Percentiles rank a stretch among this genome's conserved stretches.
Evolutionary conservation across 495 filamentous ascomycete species (phyloP).

Genomic region (Podospora fimiseda): DNA sequence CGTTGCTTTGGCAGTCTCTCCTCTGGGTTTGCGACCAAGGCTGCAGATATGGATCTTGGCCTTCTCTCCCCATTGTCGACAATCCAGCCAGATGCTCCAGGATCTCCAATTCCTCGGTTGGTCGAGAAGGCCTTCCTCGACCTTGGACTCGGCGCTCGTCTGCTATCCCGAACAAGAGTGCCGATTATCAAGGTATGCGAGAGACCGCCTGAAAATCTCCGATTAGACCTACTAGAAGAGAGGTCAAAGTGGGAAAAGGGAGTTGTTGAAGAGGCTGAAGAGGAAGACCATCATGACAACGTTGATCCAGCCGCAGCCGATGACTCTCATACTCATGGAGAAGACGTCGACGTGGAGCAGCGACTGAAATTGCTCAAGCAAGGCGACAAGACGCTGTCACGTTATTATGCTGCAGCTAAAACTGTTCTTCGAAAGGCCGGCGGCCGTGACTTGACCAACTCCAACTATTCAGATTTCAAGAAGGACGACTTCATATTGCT

Average conservation of each 20-base stretch:
- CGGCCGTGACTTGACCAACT: constrained; percentile 40
- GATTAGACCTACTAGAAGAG: constrained; percentile 45
- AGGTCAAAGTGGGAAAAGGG: constrained; percentile 56
- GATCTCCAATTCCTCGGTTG: constrained; percentile 54
- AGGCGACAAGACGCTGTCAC: constrained; percentile 25
- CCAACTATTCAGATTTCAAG: constrained; percentile 30
- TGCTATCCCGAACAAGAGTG: constrained; percentile 66
- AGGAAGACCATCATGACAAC: constrained; percentile 35
- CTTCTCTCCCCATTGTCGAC: constrained; percentile 52
- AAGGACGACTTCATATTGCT: constrained; percentile 35
- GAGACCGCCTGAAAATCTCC: constrained; percentile 50
- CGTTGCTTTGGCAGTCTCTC: constrained; percentile 66
- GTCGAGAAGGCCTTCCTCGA: constrained; percentile 66
- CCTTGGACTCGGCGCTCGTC: constrained; percentile 57
- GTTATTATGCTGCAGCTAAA: constrained; percentile 41
- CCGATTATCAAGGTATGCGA: constrained; percentile 80
- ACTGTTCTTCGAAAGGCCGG: constrained; percentile 39
- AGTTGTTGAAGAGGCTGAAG: constrained; percentile 31
- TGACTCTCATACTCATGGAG: constrained; percentile 3
- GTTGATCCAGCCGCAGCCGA: constrained; percentile 17
- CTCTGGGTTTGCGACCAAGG: constrained; percentile 66
- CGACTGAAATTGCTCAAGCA: constrained; percentile 33
- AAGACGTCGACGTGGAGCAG: constrained; percentile 14
- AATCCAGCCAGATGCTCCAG: constrained; percentile 40
- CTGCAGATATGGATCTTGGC: constrained; percentile 70